Evolutionary conservation across 2,329 filamentous ascomycete species (phyloP).

Genomic region (Verticillium tricorpus): DNA sequence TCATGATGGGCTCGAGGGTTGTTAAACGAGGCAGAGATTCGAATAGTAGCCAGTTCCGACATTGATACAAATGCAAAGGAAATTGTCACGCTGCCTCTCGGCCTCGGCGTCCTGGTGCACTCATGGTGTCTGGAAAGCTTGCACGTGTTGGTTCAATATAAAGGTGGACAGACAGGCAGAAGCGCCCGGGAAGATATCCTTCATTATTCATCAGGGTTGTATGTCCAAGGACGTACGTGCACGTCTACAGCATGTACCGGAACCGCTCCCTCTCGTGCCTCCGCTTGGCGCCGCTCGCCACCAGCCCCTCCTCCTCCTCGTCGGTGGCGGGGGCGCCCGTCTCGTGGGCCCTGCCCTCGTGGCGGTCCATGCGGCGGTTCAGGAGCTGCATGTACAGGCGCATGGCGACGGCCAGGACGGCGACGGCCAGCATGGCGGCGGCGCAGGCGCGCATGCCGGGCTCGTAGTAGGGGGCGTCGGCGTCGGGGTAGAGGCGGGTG

Average conservation of each 20-base stretch:
- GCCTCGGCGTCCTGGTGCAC: too few species aligned
- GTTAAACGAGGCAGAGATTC: not conserved
- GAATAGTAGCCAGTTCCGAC: not conserved
- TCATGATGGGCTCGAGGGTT: not conserved
- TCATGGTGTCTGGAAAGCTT: too few species aligned
- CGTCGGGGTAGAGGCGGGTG: constrained; percentile 58
- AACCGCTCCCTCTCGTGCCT: constrained; percentile 29
- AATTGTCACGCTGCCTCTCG: not conserved
- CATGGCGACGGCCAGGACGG: constrained; percentile 47
- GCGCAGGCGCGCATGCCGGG: constrained; percentile 60
- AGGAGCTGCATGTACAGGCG: constrained; percentile 46
- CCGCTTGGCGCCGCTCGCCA: not conserved
- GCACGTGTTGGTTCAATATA: too few species aligned
- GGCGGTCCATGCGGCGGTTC: constrained; percentile 42
- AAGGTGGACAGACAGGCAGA: too few species aligned
- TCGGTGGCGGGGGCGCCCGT: not conserved
- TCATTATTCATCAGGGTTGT: not conserved
- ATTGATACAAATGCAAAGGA: not conserved
- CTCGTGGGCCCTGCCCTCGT: constrained; percentile 16
- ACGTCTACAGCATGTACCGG: constrained; percentile 43
- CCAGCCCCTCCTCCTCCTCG: not conserved
- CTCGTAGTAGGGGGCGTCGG: constrained; percentile 57
- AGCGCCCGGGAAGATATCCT: not conserved
- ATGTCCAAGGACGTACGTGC: constrained; percentile 17
- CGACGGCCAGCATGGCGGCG: constrained; percentile 57